Base-by-base conservation (phyloP, 2,329 filamentous ascomycete species). In the Triangularia verruculosa region DNA sequence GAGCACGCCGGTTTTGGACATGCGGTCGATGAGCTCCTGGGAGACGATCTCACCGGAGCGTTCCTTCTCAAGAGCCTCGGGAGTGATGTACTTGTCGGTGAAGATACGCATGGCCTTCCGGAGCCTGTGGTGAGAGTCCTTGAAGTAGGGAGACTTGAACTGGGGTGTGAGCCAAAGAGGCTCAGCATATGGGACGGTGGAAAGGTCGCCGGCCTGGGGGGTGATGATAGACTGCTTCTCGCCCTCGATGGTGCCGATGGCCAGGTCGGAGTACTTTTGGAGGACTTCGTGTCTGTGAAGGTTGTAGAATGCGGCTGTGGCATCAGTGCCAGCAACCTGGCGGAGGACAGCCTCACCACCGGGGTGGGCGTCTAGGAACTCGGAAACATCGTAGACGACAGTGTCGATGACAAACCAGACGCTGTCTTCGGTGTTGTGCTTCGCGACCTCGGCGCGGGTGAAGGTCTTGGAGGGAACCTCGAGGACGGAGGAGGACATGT, bases 221-320 rank as follows among this genome's bases (percentile, higher is more conserved):
- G 87, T 86, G 67, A 93, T 82, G 70, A 95, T 86, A 73, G 92
- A 86, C 20, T 91, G 83, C 72, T 83, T 88, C 80, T 96, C 91
- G 76, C 86, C 89, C 69, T 86, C 80, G 73, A 96, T 76, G 13
- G 86, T 90, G 72, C 92, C 92, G 70, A 96, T 84, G 76, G 86
- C 89, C 17, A 96, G 83, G 71, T 85, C 82, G 55, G 83, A 78
- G 81, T 96, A 96, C 75, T 93, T 93, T 65, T 87, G 80, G 11
- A 96, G 83, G n/a, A 96, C 91, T 77, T 96, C 92, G 70, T 96
- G 92, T 25, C 92, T 83, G 79, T 97, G 93, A 60, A 97, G 87
- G 80, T 96, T 96, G 85, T 96, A 96, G 78, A 96, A 96, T 62
- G 89, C 89, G 34, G 83, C 79, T 1, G 92, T 96, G 58, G 92